Percentiles rank a stretch among this genome's conserved stretches.
phyloP scores from a whole-genome alignment of 2,329 filamentous ascomycete genomes.

The Stemphylium lycopersici region DNA sequence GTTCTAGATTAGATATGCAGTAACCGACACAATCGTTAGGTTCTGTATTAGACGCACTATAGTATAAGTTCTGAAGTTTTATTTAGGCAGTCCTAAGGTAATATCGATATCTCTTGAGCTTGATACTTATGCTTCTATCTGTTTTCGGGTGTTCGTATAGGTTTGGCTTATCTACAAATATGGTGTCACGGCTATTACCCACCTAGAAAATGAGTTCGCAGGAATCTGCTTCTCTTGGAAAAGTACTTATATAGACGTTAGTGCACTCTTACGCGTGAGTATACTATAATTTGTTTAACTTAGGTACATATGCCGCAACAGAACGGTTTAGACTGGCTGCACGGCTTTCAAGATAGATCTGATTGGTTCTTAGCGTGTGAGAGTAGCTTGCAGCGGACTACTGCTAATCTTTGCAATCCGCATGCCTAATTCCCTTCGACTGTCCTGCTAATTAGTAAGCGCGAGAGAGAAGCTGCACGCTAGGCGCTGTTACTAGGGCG shows the following conservation, averaged over 20 bases:
- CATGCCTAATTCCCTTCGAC: slow-evolving; percentile 14
- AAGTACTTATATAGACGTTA: slow-evolving; percentile 8
- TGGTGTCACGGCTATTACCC: neutral
- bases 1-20: slow-evolving; percentile 13
- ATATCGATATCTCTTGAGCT: slow-evolving; percentile 9
- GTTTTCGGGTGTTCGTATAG: neutral
- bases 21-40: slow-evolving; percentile 10
- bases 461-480: neutral
- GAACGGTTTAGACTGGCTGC: slow-evolving; percentile 12
- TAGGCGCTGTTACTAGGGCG: slow-evolving; percentile 5
- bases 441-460: slow-evolving; percentile 12
- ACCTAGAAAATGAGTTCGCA: slow-evolving; percentile 2
- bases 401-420: slow-evolving; percentile 3
- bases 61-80: slow-evolving; percentile 11
- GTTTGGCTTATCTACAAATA: slow-evolving; percentile 2
- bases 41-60: slow-evolving; percentile 3
- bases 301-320: slow-evolving; percentile 7
- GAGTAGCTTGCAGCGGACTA: neutral
- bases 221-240: neutral
- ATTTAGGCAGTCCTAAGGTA: slow-evolving; percentile 15
- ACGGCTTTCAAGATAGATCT: slow-evolving; percentile 8
- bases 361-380: slow-evolving; percentile 16
- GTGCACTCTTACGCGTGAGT: neutral
- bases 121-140: neutral
- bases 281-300: neutral